Evolutionary conservation across 2,329 filamentous ascomycete species (phyloP).

Genomic region (Didymella lethalis): DNA sequence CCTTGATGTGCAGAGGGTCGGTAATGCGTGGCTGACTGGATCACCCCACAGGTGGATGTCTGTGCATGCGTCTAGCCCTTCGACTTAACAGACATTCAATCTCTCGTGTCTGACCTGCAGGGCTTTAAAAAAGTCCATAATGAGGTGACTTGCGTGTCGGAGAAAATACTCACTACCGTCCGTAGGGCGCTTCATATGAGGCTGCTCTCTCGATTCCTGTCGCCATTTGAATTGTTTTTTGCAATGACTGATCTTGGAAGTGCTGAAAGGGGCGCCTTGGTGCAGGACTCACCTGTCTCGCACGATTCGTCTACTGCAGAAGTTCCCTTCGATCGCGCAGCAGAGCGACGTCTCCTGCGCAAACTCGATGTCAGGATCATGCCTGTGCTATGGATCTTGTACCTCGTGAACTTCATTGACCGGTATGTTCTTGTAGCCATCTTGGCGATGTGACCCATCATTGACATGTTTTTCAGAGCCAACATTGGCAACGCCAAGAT

Average conservation of each 20-base stretch:
- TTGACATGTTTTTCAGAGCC: constrained; percentile 18
- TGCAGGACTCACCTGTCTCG: constrained; percentile 19
- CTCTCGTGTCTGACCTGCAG: neutral
- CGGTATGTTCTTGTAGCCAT: constrained; percentile 21
- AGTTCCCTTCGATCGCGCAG: constrained; percentile 32
- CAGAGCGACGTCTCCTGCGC: constrained; percentile 38
- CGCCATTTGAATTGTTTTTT: neutral
- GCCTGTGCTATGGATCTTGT: constrained; percentile 45
- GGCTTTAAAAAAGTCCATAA: neutral
- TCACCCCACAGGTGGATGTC: neutral
- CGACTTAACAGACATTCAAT: neutral
- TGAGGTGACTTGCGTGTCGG: neutral
- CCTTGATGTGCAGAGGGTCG: neutral
- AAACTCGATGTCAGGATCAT: constrained; percentile 44
- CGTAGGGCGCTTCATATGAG: neutral
- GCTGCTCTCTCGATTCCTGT: neutral
- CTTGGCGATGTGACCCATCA: no score
- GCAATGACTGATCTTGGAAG: constrained; percentile 11
- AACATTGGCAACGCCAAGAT: constrained; percentile 50
- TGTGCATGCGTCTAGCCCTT: constrained; percentile 3
- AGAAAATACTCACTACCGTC: neutral
- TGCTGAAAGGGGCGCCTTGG: constrained; percentile 23
- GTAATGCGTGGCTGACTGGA: neutral
- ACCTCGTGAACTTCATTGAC: constrained; percentile 46
- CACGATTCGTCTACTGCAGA: constrained; percentile 14